phyloP scores from a whole-genome alignment of 345 rosid genomes.

The Salix suchowensis region DNA sequence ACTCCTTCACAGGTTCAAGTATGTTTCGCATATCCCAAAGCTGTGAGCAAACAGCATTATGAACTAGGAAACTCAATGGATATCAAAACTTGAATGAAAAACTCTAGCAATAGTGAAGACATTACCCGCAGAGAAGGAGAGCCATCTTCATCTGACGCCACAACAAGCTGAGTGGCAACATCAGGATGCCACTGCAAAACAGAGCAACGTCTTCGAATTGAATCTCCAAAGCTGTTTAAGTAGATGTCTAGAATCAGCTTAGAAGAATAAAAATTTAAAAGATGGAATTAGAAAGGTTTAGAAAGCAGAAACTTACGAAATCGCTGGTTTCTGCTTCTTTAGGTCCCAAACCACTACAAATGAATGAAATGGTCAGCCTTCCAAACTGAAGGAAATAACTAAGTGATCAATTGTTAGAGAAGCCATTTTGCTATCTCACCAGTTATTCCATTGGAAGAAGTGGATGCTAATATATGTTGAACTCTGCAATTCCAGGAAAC shows the following conservation, averaged over 20 bases:
- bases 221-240: slow-evolving; percentile 78
- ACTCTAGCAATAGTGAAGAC: background rate
- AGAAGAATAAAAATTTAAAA: background rate
- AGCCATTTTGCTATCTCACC: slow-evolving; percentile 47
- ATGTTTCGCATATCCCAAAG: slow-evolving; percentile 99
- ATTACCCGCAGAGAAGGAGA: slow-evolving; percentile 79
- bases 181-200: slow-evolving; percentile 99
- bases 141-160: slow-evolving; percentile 94
- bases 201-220: slow-evolving; percentile 84
- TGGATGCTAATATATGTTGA: slow-evolving; percentile 87
- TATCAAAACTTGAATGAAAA: background rate
- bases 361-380: slow-evolving; percentile 6
- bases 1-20: slow-evolving; percentile 83
- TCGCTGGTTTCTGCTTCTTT: slow-evolving; percentile 91
- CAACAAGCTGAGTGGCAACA: slow-evolving; percentile 91
- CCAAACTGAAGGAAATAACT: slow-evolving; percentile 1
- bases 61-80: background rate
- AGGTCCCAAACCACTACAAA: slow-evolving; percentile 91
- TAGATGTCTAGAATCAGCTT: slow-evolving; percentile 19
- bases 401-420: background rate
- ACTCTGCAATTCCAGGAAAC: slow-evolving; percentile 95
- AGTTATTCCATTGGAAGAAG: slow-evolving; percentile 89
- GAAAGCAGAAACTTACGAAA: slow-evolving; percentile 54
- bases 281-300: background rate
- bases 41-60: slow-evolving; percentile 39